Conservation (phyloP, 495 filamentous ascomycete genomes). For the Hypoxylon subgilvum region DNA sequence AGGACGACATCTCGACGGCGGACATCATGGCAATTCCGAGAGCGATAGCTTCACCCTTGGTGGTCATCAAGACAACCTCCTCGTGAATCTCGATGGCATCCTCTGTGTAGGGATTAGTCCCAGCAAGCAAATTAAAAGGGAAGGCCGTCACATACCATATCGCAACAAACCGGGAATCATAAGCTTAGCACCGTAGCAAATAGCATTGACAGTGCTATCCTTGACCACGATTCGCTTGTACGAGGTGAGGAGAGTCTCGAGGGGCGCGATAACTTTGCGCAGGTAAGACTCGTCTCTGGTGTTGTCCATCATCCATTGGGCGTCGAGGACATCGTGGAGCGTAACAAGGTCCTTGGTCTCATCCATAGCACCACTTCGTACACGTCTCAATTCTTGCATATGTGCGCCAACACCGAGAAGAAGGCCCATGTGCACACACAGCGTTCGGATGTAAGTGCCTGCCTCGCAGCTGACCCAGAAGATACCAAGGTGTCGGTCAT, state of each 20-base stretch:
- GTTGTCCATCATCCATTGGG: slow-evolving; percentile 92
- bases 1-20: slow-evolving; percentile 85
- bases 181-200: slow-evolving; percentile 97
- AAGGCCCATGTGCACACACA: slow-evolving; percentile 94
- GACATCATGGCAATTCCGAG: slow-evolving; percentile 96
- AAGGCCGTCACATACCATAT: slow-evolving; percentile 64
- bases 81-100: slow-evolving; percentile 84
- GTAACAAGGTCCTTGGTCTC: slow-evolving; percentile 88
- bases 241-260: slow-evolving; percentile 86
- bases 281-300: slow-evolving; percentile 86
- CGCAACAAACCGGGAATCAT: slow-evolving; percentile 95
- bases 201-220: slow-evolving; percentile 86
- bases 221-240: slow-evolving; percentile 98
- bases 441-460: slow-evolving; percentile 96
- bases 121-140: not conserved
- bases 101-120: slow-evolving; percentile 58
- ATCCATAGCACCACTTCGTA: slow-evolving; percentile 91
- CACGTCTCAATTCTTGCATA: slow-evolving; percentile 97
- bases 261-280: slow-evolving; percentile 82
- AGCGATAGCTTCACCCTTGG: slow-evolving; percentile 97
- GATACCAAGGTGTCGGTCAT: slow-evolving; percentile 94
- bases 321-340: slow-evolving; percentile 93
- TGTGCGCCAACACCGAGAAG: slow-evolving; percentile 93
- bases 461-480: slow-evolving; percentile 99
- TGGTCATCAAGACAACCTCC: slow-evolving; percentile 96